phyloP scores from a whole-genome alignment of 73 alveolate genomes.

The Paramecium tetraurelia region DNA sequence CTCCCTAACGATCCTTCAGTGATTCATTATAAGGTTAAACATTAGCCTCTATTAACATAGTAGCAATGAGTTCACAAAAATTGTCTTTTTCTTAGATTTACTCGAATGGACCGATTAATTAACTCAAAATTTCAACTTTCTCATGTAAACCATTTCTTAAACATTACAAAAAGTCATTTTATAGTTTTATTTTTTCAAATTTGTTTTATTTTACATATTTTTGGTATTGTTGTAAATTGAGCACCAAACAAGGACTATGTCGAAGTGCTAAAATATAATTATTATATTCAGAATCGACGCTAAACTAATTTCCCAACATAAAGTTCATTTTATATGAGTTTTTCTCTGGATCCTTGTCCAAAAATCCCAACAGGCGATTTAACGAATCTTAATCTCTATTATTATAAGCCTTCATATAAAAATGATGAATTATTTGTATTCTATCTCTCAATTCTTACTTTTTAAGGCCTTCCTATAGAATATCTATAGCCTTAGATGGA shows the following conservation, averaged over 20 bases:
- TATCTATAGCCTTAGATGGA: background rate
- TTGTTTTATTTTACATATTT: background rate
- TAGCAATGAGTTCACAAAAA: background rate
- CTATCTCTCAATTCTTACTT: background rate
- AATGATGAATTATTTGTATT: background rate
- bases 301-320: background rate
- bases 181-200: background rate
- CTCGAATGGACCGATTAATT: background rate
- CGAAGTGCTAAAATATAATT: background rate
- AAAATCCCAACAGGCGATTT: background rate
- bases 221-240: background rate
- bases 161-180: background rate
- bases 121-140: background rate
- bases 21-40: background rate
- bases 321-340: background rate
- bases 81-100: background rate
- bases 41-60: background rate
- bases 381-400: background rate
- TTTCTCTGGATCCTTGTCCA: background rate
- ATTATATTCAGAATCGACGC: background rate
- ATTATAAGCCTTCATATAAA: background rate
- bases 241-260: background rate
- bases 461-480: background rate
- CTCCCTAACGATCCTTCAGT: background rate
- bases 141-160: background rate